Evolutionary conservation across 2,329 filamentous ascomycete genomes (phyloP).

Genomic region (Pseudogymnoascus sp.): DNA sequence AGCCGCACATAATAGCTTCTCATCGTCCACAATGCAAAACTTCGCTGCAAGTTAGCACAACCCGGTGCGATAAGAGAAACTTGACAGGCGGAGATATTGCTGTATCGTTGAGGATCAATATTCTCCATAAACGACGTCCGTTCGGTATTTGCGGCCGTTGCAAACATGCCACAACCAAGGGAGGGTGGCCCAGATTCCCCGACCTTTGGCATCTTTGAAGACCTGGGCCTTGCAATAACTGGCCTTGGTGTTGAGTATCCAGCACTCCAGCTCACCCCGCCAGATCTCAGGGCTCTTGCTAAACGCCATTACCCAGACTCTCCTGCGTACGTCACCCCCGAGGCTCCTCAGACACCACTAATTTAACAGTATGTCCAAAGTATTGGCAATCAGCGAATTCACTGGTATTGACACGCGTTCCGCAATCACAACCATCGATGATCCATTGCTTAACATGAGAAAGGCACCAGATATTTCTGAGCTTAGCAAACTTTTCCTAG

Average conservation of each 20-base stretch:
- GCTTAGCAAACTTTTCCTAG: constrained; percentile 48
- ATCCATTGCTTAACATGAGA: constrained; percentile 53
- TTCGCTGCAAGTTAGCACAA: not conserved
- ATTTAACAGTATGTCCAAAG: constrained; percentile 49
- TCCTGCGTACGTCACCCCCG: constrained; percentile 43
- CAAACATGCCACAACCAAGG: not conserved
- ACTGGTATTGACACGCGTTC: constrained; percentile 59
- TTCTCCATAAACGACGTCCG: not conserved
- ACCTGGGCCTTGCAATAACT: constrained; percentile 53
- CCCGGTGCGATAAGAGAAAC: not conserved
- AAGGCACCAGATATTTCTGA: constrained; percentile 47
- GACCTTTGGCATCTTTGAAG: constrained; percentile 28
- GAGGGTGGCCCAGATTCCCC: not conserved
- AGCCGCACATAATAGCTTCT: not conserved
- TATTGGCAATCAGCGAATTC: constrained; percentile 55
- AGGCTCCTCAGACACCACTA: not conserved
- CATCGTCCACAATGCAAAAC: not conserved
- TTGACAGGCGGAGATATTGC: not conserved
- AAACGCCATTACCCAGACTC: constrained; percentile 53
- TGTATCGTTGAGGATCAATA: not conserved
- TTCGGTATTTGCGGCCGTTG: not conserved
- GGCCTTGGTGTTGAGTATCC: constrained; percentile 56
- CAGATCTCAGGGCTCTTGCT: constrained; percentile 45
- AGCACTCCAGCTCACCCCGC: constrained; percentile 44
- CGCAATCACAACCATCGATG: constrained; percentile 53